Evolutionary conservation across 495 filamentous ascomycete genomes (phyloP), one percentile per base, ranked within the genome.

Genomic region (Bombardia bombarda): DNA sequence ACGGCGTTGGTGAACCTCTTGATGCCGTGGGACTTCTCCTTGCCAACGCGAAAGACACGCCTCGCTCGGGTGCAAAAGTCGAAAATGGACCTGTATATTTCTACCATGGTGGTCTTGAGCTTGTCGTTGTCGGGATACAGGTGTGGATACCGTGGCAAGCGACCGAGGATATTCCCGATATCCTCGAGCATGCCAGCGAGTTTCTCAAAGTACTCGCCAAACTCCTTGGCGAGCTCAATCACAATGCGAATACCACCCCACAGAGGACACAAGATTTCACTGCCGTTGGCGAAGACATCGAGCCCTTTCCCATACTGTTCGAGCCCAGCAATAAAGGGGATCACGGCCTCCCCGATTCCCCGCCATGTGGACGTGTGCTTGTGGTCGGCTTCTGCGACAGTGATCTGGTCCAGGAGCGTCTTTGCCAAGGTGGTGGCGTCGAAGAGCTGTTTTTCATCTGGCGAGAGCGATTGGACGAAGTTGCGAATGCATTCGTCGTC

Each of bases 141-240:
- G 6, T 23, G 32, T 5, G 39, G 38, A 24, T 31, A 48, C 13
- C 45, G 20, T 2, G 39, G 39, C 9, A 48, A 19, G 0, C 45
- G 45, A 25, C 31, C 32, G 12, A 48, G 39, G 17, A 48, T 24
- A 5, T 9, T 25, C 18, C 45, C 45, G 10, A 48, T 38, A 12
- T 48, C 34, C 23, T 37, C 39, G 7, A 48, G 24, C 45, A 48
- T 48, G 18, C 9, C 32, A n/a, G 32, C 32, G 4, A 48, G 23
- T 40, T 48, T 48, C 17, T 43, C 40, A 32, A 48, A 48, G 32
- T 48, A 48, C n/a, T 48, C 45, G 12, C 45, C 45, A 25, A 48
- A 48, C 25, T 48, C 45, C 13, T 28, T 16, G 31, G 45, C 45
- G 16, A 48, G 19, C 12, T 42, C 17, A 30, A 48, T n/a, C 6